Conservation (phyloP, 306 rosid genomes). For the Geum urbanum region DNA sequence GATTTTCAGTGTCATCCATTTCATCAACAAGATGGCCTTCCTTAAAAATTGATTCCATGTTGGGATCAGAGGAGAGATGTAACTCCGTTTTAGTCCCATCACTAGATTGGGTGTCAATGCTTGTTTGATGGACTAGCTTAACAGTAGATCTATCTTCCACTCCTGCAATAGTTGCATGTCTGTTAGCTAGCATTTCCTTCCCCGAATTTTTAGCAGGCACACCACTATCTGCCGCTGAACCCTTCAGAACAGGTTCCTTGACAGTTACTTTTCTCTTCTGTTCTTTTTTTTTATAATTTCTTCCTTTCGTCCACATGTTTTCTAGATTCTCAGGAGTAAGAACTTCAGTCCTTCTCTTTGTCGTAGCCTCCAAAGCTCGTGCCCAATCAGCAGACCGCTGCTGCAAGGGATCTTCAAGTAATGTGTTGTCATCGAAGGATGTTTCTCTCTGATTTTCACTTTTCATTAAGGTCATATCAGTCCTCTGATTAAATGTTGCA, state of each 20-base stretch:
- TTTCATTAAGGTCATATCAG: conserved; percentile 38
- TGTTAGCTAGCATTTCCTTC: conserved; percentile 40
- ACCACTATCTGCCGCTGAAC: conserved; percentile 32
- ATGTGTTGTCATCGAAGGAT: conserved; percentile 25
- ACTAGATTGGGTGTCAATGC: conserved; percentile 40
- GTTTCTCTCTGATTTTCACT: conserved; percentile 35
- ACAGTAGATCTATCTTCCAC: conserved; percentile 36
- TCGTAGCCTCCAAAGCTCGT: conserved; percentile 65
- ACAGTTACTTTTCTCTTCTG: conserved; percentile 39
- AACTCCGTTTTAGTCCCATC: conserved; percentile 32
- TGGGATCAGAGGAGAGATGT: conserved; percentile 35
- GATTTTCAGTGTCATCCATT: conserved; percentile 25
- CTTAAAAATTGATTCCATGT: conserved; percentile 29
- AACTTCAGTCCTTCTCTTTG: conserved; percentile 91
- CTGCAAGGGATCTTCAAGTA: conserved; percentile 45
- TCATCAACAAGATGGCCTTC: conserved; percentile 39
- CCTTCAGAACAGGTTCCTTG: conserved; percentile 46
- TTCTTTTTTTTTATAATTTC: conserved; percentile 80
- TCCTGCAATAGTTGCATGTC: conserved; percentile 34
- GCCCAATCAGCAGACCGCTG: conserved; percentile 74
- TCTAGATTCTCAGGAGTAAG: conserved; percentile 97
- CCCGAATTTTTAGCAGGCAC: conserved; percentile 27
- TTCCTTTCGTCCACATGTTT: conserved; percentile 99
- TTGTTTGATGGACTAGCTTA: conserved; percentile 24
- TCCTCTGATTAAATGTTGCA: conserved; percentile 40